phyloP scores from a whole-genome alignment of 1,284 basidiomycete species.

The Sanghuangporus baumii region DNA sequence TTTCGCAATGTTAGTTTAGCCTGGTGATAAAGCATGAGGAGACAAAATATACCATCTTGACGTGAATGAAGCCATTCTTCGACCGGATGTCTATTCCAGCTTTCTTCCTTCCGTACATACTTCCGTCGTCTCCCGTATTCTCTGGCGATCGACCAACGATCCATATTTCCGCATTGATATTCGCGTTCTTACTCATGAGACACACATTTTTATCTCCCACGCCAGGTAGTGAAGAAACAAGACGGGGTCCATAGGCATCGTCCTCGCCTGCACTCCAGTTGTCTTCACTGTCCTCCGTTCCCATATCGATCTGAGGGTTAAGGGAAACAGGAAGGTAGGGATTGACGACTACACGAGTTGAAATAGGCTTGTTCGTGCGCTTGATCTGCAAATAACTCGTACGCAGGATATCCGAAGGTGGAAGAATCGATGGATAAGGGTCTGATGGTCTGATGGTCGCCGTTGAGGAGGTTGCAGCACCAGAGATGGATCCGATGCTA shows the following conservation, averaged over 20 bases:
- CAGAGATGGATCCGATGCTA: neutral
- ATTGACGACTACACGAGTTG: conserved; percentile 4
- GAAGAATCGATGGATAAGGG: neutral
- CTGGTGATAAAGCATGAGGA: neutral
- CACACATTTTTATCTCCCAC: conserved; percentile 8
- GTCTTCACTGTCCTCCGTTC: neutral
- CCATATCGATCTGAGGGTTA: neutral
- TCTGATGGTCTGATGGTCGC: neutral
- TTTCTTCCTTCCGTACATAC: neutral
- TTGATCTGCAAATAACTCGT: neutral
- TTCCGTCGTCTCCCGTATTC: neutral
- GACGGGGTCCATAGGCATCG: neutral
- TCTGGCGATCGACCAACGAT: neutral
- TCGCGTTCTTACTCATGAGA: conserved; percentile 6
- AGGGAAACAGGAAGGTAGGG: conserved; percentile 11
- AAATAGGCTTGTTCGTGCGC: neutral
- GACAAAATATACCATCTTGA: conserved; percentile 5
- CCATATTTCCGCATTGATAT: conserved; percentile 15
- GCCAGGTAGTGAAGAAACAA: neutral
- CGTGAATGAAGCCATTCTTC: conserved; percentile 3
- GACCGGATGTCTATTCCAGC: conserved; percentile 5
- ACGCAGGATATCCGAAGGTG: conserved; percentile 1
- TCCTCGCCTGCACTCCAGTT: neutral
- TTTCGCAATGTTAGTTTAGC: neutral
- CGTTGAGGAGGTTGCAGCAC: neutral